Evolutionary conservation across 1,284 basidiomycete genomes (phyloP).

Genomic region (Trichosporon asahii): DNA sequence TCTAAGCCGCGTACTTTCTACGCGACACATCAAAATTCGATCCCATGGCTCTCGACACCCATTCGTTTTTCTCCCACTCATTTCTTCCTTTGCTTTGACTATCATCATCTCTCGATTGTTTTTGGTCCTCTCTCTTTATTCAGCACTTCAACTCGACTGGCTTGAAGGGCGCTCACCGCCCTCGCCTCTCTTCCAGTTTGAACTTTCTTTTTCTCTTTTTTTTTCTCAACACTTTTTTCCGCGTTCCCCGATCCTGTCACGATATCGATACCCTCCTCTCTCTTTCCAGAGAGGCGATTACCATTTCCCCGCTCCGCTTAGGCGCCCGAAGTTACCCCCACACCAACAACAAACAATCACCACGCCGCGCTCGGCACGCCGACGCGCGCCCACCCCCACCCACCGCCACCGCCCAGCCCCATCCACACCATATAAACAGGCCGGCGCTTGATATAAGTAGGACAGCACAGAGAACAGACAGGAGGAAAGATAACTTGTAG

Average conservation of each 20-base stretch:
- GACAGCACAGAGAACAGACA: neutral
- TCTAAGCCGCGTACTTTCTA: conserved; percentile 22
- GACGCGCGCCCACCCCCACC: neutral
- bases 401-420: neutral
- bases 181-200: neutral
- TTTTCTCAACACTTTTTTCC: neutral
- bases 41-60: neutral
- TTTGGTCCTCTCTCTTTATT: neutral
- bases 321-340: too few species aligned
- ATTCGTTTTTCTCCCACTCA: conserved; percentile 5
- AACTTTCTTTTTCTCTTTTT: neutral
- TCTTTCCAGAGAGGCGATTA: neutral
- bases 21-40: neutral
- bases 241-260: neutral
- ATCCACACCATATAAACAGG: neutral
- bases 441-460: neutral
- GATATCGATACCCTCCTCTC: neutral
- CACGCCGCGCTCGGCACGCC: neutral
- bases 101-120: neutral
- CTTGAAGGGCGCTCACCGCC: neutral
- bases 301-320: neutral
- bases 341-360: too few species aligned
- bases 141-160: neutral
- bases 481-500: neutral
- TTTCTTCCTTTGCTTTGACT: neutral